Evolutionary conservation across 2,329 filamentous ascomycete genomes (phyloP), one percentile per base, ranked within the genome.

Genomic region (Pyrenophora tritici-repentis): DNA sequence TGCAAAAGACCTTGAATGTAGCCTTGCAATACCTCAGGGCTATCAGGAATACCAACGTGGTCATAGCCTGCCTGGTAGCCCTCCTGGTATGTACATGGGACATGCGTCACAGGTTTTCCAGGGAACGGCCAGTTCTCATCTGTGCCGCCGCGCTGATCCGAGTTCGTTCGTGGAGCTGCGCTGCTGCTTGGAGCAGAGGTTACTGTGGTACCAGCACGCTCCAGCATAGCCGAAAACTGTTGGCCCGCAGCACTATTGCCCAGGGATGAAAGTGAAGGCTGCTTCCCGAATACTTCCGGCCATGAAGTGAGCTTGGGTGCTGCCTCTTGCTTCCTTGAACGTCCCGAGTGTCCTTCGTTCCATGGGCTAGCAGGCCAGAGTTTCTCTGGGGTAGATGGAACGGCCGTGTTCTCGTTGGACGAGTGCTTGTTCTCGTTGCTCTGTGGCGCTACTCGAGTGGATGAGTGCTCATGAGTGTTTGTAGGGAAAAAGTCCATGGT

Each of bases 401-500:
- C 42, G n/a, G 37, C 46, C 5, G 46, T 55, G 5, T 60, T 62
- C 6, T 67, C 61, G 24, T 47, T 47, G 17, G 57, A 50, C 13
- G 52, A 37, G 9, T 47, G 57, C 29, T 56, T 57, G 10, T 45
- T 42, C 14, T 57, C 56, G 26, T 53, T 51, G 12, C 38, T 37
- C 16, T 53, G 55, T 3, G 70, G 70, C 4, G 68, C 68, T 14
- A 68, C 42, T 26, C 70, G 59, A 13, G 70, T 73, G n/a, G 68
- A 68, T 10, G 73, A 75, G 56, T 74, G 67, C 55, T 75, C 72
- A 26, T 75, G 71, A 8, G 73, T 71, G 39, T 75, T 75, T 7
- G 59, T 70, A 8, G 73, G 73, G 36, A 76, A 76, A 61, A 76
- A 76, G 49, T 75, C 73, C 17, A 67, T 71, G 6, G 73, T 76